These are phyloP conservation scores for Dictyostelium purpureum DNA, from an alignment of 78 protist genomes.

Conservation along the genomic window DNA sequence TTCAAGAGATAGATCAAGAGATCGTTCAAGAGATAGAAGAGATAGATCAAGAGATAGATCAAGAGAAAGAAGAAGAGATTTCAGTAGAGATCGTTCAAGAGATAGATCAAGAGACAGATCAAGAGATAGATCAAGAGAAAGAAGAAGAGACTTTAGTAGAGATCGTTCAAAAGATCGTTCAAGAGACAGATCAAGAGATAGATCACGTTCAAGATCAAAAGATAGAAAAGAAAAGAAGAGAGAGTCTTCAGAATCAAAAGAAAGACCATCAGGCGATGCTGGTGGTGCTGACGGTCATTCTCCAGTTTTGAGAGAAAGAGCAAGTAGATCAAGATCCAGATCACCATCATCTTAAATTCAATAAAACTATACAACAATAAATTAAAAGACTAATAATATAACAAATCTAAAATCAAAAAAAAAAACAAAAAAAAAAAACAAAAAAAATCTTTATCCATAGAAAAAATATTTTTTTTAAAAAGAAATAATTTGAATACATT, in stretches of 20 bases:
- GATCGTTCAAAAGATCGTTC: slow-evolving; percentile 13
- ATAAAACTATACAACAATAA: not conserved
- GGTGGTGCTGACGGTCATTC: not conserved
- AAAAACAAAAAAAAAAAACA: too few species aligned
- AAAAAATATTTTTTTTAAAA: too few species aligned
- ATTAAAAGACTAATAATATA: too few species aligned
- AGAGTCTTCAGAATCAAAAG: slow-evolving; percentile 21
- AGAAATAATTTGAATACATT: too few species aligned
- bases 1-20: slow-evolving; percentile 28
- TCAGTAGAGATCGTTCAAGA: not conserved
- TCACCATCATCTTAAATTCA: not conserved
- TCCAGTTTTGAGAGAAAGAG: not conserved
- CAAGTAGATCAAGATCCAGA: slow-evolving; percentile 38
- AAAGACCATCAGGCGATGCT: not conserved
- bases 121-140: slow-evolving; percentile 42
- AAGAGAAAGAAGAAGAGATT: not conserved
- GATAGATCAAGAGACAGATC: not conserved
- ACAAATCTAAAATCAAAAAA: too few species aligned
- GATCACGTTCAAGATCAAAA: slow-evolving; percentile 29
- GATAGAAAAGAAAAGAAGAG: slow-evolving; percentile 41
- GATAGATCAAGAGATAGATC: not conserved
- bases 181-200: slow-evolving; percentile 1
- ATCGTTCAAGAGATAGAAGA: not conserved
- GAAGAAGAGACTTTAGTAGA: too few species aligned
- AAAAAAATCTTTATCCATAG: too few species aligned